Evolutionary conservation across 495 filamentous ascomycete species (phyloP).

Genomic region (Glonium stellatum): DNA sequence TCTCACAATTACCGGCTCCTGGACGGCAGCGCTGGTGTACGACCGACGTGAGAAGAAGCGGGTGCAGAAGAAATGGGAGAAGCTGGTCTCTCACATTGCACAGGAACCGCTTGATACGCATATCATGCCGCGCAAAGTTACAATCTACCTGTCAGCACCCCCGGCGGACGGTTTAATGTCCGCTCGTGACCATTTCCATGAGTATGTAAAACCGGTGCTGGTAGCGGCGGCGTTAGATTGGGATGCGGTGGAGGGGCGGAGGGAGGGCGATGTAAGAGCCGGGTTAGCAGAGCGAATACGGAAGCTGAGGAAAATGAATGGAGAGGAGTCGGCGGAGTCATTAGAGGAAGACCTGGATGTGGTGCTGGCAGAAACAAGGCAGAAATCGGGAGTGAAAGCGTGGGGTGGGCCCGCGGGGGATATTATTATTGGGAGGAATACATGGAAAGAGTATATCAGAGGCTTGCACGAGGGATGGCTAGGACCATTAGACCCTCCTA

Average conservation of each 20-base stretch:
- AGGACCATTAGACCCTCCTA: conserved; percentile 61
- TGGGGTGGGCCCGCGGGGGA: conserved; percentile 72
- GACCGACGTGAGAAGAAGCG: conserved; percentile 83
- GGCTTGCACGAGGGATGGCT: conserved; percentile 96
- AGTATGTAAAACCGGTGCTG: conserved; percentile 90
- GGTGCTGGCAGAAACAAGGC: conserved; percentile 27
- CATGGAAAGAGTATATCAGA: conserved; percentile 96
- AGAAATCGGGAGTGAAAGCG: conserved; percentile 53
- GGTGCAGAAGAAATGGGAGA: conserved; percentile 76
- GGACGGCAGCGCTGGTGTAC: conserved; percentile 73
- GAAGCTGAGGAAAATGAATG: conserved; percentile 50
- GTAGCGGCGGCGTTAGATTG: conserved; percentile 88
- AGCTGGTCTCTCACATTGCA: conserved; percentile 78
- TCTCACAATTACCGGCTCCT: conserved; percentile 66
- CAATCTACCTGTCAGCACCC: conserved; percentile 76
- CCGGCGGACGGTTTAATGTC: conserved; percentile 75
- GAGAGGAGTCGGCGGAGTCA: conserved; percentile 42
- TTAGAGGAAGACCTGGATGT: conserved; percentile 45
- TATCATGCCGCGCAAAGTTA: conserved; percentile 74
- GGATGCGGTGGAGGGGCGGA: conserved; percentile 84
- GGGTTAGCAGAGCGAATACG: conserved; percentile 77
- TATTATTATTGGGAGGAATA: conserved; percentile 81
- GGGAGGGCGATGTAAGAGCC: conserved; percentile 79
- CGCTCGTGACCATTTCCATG: conserved; percentile 86
- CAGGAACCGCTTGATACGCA: conserved; percentile 64